Conservation (phyloP, 2,329 filamentous ascomycete genomes). For the Fusarium buharicum region DNA sequence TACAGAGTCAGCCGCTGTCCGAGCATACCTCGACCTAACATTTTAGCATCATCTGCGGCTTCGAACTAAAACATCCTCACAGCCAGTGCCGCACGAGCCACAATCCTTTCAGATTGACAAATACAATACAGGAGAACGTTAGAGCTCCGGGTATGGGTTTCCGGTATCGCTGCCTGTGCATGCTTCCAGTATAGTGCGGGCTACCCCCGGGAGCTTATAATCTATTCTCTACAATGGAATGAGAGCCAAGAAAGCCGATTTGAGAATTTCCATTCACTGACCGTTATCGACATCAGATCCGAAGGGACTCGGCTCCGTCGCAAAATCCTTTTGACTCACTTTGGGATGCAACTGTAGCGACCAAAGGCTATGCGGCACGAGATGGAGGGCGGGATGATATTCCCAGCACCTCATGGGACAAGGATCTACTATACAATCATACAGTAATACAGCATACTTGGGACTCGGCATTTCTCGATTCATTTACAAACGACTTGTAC, state of each 20-base stretch:
- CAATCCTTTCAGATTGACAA: too few relatives aligned
- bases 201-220: too few relatives aligned
- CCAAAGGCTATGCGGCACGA: constrained; percentile 9
- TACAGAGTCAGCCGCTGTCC: too few relatives aligned
- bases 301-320: constrained; percentile 11
- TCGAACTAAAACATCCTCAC: too few relatives aligned
- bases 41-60: too few relatives aligned
- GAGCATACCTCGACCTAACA: too few relatives aligned
- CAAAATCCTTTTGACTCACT: neutral
- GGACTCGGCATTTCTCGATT: too few relatives aligned
- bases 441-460: neutral
- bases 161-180: neutral
- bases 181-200: neutral
- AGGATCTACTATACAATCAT: neutral
- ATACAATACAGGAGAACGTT: too few relatives aligned
- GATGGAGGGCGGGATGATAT: neutral
- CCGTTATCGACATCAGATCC: neutral
- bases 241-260: neutral
- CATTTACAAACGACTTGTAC: neutral
- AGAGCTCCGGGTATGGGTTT: too few relatives aligned
- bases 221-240: too few relatives aligned
- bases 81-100: too few relatives aligned
- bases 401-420: neutral
- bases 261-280: neutral
- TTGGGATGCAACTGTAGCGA: neutral